Percentiles rank a stretch among this genome's conserved stretches.
These are phyloP conservation scores for Mucor saturninus DNA, from an alignment of 371 early-diverging fungal genomes.

Conservation along the genomic window DNA sequence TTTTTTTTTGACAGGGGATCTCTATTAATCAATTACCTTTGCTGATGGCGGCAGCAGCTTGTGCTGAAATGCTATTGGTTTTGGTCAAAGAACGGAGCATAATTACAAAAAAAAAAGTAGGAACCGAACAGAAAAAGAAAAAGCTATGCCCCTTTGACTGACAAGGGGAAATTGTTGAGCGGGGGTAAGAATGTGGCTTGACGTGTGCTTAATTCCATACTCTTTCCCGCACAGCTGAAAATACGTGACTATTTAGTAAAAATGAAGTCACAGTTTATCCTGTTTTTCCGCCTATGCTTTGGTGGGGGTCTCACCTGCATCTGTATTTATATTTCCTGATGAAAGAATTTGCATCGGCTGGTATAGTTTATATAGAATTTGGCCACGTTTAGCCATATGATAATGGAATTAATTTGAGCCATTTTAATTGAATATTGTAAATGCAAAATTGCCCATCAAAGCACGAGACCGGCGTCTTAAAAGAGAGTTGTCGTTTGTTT, in stretches of 20 bases:
- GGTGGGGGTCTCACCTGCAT: too few relatives aligned
- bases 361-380: too few relatives aligned
- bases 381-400: too few relatives aligned
- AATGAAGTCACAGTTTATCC: too few relatives aligned
- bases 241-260: too few relatives aligned
- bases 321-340: too few relatives aligned
- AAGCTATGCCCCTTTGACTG: not conserved
- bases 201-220: not conserved
- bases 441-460: not conserved
- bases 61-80: slow-evolving; percentile 10
- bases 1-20: not conserved
- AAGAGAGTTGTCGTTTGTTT: not conserved
- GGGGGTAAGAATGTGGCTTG: slow-evolving; percentile 26
- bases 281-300: too few relatives aligned
- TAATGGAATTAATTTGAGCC: not conserved
- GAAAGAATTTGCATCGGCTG: too few relatives aligned
- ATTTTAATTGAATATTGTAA: not conserved
- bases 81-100: slow-evolving; percentile 20
- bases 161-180: slow-evolving; percentile 26
- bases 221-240: not conserved
- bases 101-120: not conserved
- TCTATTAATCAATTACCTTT: slow-evolving; percentile 9
- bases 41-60: slow-evolving; percentile 9
- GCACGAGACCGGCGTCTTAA: not conserved
- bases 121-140: slow-evolving; percentile 6